Base-by-base conservation (phyloP, 2,329 filamentous ascomycete genomes). In the Cordyceps tenuipes region DNA sequence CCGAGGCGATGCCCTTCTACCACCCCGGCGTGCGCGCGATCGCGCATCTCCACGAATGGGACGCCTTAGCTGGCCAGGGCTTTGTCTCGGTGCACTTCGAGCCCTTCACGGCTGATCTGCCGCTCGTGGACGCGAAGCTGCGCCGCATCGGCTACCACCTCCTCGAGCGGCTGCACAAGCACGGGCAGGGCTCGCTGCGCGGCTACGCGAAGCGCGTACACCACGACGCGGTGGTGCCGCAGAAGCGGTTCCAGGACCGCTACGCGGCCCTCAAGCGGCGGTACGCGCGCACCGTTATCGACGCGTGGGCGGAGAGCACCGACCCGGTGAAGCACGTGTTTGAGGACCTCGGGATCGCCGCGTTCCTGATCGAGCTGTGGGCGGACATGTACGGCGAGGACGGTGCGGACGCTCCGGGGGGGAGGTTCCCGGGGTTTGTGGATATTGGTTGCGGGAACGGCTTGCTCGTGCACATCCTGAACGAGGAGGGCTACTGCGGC, bases 371-470 rank as follows among this genome's bases (percentile, higher is more conserved):
- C 29, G 92, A 97, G 75, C 76, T 97, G 2, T 99, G 94, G 94
- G 75, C 77, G 13, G 84, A 88, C 61, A 93, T 96, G 86, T 97
- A 97, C 70, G 69, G 66, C 43, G 69, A 69, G 48, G 61, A 57
- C 0, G 70, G 69, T 47, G 61, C 52, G 0, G 62, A 65, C 0
- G 29, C 5, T 5, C 29, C 29, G 29, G 5, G 29, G 3, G 29
- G 29, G 7, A 8, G 5, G 3, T 97, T 96, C 66, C 90, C 91
- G 0, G 92, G 93, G 0, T 99, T 97, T 68, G 89, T 97, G 21
- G 94, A 99, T 68, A 91, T 99, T 50, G 94, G 93, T 5, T 97
- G 94, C 69, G 94, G 94, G 2, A 99, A 97, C 68, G 94, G 94
- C 1, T 78, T 99, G 3, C 81, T 99, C 1, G 90, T 96, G 8